Evolutionary conservation across 2,329 filamentous ascomycete genomes (phyloP).

Genomic region (Scleromitrula shiraiana): DNA sequence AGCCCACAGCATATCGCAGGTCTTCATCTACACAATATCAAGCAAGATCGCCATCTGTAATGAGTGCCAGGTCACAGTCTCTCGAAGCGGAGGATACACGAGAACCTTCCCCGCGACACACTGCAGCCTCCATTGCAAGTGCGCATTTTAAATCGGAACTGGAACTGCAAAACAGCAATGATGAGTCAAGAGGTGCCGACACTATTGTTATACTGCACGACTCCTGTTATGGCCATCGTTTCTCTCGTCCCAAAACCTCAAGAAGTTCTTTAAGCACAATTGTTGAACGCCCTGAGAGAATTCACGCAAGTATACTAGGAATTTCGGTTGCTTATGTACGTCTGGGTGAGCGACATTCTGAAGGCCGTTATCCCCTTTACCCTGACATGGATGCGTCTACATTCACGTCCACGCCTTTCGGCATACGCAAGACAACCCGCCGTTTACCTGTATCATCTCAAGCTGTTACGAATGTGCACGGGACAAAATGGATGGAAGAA

Average conservation of each 20-base stretch:
- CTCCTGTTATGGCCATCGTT: conserved; percentile 90
- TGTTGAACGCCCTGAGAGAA: conserved; percentile 86
- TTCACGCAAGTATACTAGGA: conserved; percentile 76
- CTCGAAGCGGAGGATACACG: conserved; percentile 26
- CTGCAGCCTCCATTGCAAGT: conserved; percentile 38
- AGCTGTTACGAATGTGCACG: conserved; percentile 85
- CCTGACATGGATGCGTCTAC: conserved; percentile 46
- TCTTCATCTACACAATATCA: conserved; percentile 37
- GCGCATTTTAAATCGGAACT: conserved; percentile 29
- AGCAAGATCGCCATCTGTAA: conserved; percentile 24
- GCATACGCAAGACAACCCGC: conserved; percentile 73
- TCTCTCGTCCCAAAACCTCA: conserved; percentile 71
- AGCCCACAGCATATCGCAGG: conserved; percentile 32
- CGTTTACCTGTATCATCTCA: conserved; percentile 62
- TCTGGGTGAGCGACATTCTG: conserved; percentile 72
- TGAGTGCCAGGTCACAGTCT: conserved; percentile 34
- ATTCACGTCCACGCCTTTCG: conserved; percentile 63
- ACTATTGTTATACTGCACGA: conserved; percentile 86
- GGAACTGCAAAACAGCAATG: conserved; percentile 21
- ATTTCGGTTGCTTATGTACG: conserved; percentile 82
- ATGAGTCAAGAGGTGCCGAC: conserved; percentile 36
- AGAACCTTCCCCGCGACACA: conserved; percentile 33
- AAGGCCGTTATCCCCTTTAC: conserved; percentile 59
- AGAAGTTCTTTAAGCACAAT: conserved; percentile 67
- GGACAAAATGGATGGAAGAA: conserved; percentile 88